phyloP scores from a whole-genome alignment of 768 basidiomycete species.

The Hydnomerulius pinastri region DNA sequence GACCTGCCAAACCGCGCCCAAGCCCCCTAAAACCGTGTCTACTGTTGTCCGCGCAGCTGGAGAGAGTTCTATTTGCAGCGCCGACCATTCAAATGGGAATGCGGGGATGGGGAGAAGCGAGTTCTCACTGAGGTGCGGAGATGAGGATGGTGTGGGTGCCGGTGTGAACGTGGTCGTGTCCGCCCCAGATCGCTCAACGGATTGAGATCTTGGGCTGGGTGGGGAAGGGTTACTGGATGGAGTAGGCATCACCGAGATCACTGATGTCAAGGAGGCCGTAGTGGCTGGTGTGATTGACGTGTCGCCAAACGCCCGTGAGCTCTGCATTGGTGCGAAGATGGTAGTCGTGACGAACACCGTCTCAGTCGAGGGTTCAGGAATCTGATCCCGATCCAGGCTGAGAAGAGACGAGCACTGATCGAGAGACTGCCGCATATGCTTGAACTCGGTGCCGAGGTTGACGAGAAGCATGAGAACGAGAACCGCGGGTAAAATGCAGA shows the following conservation, averaged over 20 bases:
- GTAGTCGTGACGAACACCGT: slow-evolving; percentile 35
- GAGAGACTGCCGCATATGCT: slow-evolving; percentile 24
- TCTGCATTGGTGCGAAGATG: slow-evolving; percentile 13
- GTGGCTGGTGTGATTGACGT: slow-evolving; percentile 5
- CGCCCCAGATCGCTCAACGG: slow-evolving; percentile 12
- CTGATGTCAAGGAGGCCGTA: slow-evolving; percentile 4
- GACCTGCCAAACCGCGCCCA: slow-evolving; percentile 31
- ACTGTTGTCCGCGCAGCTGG: slow-evolving; percentile 23
- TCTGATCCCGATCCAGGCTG: slow-evolving; percentile 7
- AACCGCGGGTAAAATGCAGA: slow-evolving; percentile 18
- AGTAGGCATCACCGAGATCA: slow-evolving; percentile 10
- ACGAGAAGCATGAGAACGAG: slow-evolving; percentile 20
- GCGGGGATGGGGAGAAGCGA: slow-evolving; percentile 20
- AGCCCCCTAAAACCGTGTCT: slow-evolving; percentile 28
- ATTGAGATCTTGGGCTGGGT: slow-evolving; percentile 5
- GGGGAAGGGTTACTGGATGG: slow-evolving; percentile 3
- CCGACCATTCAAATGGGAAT: slow-evolving; percentile 31
- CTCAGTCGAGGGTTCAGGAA: slow-evolving; percentile 11
- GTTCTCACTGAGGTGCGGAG: slow-evolving; percentile 12
- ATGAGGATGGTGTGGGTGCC: slow-evolving; percentile 15
- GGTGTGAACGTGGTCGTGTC: slow-evolving; percentile 11
- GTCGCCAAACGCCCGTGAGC: not conserved
- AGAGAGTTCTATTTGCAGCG: slow-evolving; percentile 25
- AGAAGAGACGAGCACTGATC: slow-evolving; percentile 17
- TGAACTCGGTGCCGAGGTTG: slow-evolving; percentile 30